Conservation (phyloP, 768 basidiomycete genomes). For the Mycena latifolia region DNA sequence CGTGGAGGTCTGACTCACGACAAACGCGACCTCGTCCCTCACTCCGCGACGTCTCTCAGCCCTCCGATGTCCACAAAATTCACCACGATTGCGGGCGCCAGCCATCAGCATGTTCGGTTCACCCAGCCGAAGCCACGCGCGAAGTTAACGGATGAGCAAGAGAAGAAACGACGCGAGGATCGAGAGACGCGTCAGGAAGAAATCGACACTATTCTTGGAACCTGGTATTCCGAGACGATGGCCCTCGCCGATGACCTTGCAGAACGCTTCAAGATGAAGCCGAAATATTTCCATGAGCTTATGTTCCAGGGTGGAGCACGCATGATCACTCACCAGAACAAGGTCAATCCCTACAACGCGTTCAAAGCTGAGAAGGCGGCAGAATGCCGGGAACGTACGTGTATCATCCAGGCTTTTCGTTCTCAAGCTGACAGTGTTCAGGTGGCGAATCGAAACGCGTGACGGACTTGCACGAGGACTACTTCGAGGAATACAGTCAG, state of each 20-base stretch:
- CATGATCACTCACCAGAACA: constrained; percentile 7
- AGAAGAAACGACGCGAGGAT: background rate
- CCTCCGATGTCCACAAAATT: background rate
- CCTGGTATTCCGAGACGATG: background rate
- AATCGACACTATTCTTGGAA: background rate
- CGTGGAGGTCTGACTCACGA: too few species aligned
- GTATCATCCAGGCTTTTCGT: too few species aligned
- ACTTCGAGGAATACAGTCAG: constrained; percentile 25
- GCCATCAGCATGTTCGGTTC: background rate
- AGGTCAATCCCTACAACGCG: constrained; percentile 14
- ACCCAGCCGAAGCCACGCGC: background rate
- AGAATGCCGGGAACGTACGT: constrained; percentile 1
- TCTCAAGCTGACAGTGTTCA: background rate
- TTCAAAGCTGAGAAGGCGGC: background rate
- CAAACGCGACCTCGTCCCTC: background rate
- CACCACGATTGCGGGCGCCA: background rate
- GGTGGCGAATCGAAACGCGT: background rate
- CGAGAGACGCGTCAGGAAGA: background rate
- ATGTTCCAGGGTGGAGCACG: constrained; percentile 15
- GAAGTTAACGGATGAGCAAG: background rate
- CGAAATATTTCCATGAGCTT: constrained; percentile 18
- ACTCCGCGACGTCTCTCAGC: too few species aligned
- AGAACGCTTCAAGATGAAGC: constrained; percentile 1
- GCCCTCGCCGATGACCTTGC: background rate
- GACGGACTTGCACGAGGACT: background rate